Evolutionary conservation across 2,329 filamentous ascomycete genomes (phyloP).

Genomic region (Botryotinia narcissicola): DNA sequence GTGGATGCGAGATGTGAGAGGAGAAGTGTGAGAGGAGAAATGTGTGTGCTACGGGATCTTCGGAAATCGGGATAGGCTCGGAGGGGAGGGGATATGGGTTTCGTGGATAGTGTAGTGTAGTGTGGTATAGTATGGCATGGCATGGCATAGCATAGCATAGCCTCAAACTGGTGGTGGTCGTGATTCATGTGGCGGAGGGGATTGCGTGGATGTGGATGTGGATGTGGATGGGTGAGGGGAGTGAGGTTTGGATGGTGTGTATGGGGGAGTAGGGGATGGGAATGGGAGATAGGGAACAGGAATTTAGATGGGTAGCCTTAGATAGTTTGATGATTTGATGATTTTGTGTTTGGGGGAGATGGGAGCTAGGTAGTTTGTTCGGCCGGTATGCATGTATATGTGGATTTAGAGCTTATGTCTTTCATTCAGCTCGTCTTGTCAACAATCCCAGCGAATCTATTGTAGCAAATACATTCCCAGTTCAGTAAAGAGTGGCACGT

Average conservation of each 20-base stretch:
- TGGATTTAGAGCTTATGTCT: not conserved
- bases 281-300: not conserved
- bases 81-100: not conserved
- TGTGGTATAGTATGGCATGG: too few species aligned
- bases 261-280: not conserved
- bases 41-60: not conserved
- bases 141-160: not conserved
- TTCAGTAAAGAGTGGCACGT: not conserved
- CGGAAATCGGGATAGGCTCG: not conserved
- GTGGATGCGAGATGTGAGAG: not conserved
- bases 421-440: not conserved
- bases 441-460: not conserved
- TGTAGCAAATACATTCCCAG: not conserved
- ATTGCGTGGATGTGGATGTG: not conserved
- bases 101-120: not conserved
- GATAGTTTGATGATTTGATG: not conserved
- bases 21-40: too few species aligned
- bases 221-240: not conserved
- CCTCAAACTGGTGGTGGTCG: not conserved
- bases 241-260: not conserved
- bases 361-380: not conserved
- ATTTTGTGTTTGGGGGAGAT: not conserved
- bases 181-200: not conserved
- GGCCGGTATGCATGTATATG: not conserved
- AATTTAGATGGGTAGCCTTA: not conserved